phyloP scores from a whole-genome alignment of 805 yeast genomes.

The Teunomyces lycoperdinae region DNA sequence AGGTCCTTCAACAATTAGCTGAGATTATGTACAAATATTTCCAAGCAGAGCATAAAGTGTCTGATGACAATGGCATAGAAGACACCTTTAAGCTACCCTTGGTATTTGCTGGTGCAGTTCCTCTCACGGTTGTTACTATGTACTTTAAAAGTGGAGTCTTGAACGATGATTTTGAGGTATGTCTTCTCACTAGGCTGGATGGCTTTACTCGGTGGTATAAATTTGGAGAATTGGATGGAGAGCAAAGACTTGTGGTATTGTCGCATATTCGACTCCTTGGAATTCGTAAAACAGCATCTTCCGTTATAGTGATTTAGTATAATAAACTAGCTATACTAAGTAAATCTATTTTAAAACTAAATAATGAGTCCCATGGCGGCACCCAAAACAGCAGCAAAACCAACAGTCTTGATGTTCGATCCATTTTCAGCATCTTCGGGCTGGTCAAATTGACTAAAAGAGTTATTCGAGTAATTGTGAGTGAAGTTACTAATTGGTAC shows the following conservation, averaged over 20 bases:
- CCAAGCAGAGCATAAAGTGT: constrained; percentile 10
- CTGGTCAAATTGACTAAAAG: constrained; percentile 7
- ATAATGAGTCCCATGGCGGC: constrained; percentile 10
- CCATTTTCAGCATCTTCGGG: constrained; percentile 12
- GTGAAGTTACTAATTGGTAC: neutral
- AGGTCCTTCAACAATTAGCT: constrained; percentile 13
- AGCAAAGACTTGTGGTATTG: constrained; percentile 27
- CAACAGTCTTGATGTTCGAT: constrained; percentile 6
- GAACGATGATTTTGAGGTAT: constrained; percentile 14
- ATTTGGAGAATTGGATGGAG: constrained; percentile 20
- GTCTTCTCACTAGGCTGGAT: constrained; percentile 8
- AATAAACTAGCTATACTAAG: neutral
- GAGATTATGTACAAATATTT: constrained; percentile 12
- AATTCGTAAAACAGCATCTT: constrained; percentile 28
- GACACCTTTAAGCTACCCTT: constrained; percentile 26
- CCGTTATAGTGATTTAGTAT: constrained; percentile 15
- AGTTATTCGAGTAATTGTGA: constrained; percentile 7
- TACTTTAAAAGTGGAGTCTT: constrained; percentile 27
- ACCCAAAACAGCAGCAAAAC: constrained; percentile 10
- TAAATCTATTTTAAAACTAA: neutral
- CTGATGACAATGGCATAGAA: neutral
- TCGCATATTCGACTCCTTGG: constrained; percentile 47
- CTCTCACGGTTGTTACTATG: constrained; percentile 43
- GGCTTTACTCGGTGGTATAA: constrained; percentile 17
- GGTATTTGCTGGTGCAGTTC: constrained; percentile 51